Conservation (phyloP, 2,329 filamentous ascomycete species). For the Sporothrix humicola region DNA sequence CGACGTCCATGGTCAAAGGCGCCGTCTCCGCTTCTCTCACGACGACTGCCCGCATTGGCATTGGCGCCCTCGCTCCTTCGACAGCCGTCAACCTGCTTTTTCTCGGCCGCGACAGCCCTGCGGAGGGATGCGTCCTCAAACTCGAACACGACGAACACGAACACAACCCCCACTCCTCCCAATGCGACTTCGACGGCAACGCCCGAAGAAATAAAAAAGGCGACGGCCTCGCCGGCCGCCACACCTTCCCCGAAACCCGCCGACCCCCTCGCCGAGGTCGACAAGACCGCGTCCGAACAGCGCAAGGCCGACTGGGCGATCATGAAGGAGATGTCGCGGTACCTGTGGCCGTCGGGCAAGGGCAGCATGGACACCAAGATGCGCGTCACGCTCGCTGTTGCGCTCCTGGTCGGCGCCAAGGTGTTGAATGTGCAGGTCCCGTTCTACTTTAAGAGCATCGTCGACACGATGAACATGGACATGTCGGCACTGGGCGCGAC, state of each 20-base stretch:
- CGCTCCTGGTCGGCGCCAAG: slow-evolving; percentile 85
- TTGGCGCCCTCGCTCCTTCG: slow-evolving; percentile 9
- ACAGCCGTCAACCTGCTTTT: slow-evolving; percentile 27
- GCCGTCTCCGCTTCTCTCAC: background rate
- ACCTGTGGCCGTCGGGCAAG: slow-evolving; percentile 96
- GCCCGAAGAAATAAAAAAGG: slow-evolving; percentile 1
- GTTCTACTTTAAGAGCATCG: slow-evolving; percentile 98
- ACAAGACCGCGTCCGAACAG: slow-evolving; percentile 81
- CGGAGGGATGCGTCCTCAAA: background rate
- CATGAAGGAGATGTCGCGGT: slow-evolving; percentile 95
- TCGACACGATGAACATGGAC: slow-evolving; percentile 97
- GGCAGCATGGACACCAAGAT: slow-evolving; percentile 81
- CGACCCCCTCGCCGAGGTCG: slow-evolving; percentile 67
- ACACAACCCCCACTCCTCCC: background rate
- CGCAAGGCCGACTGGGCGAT: slow-evolving; percentile 98
- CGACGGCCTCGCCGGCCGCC: background rate
- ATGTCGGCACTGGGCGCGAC: slow-evolving; percentile 64
- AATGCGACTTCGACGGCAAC: background rate
- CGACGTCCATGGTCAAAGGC: slow-evolving; percentile 23
- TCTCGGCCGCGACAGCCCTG: slow-evolving; percentile 20
- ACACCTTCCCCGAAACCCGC: slow-evolving; percentile 5
- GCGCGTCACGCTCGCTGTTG: slow-evolving; percentile 83
- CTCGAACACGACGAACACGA: background rate
- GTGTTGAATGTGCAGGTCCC: slow-evolving; percentile 96
- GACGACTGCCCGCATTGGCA: background rate